phyloP scores from a whole-genome alignment of 306 rosid species.

The Sophora flavescens region DNA sequence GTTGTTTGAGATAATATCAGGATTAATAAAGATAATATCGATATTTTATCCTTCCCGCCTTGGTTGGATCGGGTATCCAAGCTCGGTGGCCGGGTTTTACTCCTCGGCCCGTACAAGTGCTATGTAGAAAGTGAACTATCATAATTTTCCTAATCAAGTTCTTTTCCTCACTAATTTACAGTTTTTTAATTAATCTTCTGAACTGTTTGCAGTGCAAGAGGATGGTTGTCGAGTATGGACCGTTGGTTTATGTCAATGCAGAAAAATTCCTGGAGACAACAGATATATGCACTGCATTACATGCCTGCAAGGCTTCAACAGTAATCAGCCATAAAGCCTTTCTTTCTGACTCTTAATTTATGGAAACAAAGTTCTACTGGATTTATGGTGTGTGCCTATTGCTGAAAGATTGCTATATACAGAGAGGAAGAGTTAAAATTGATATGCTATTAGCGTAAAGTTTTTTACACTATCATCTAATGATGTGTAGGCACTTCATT shows the following conservation, averaged over 20 bases:
- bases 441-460: constrained; percentile 8
- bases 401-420: constrained; percentile 3
- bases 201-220: constrained; percentile 81
- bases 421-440: constrained; percentile 3
- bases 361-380: not conserved
- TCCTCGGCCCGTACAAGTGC: too few relatives aligned
- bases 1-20: too few relatives aligned
- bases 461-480: constrained; percentile 6
- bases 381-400: constrained; percentile 25
- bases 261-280: constrained; percentile 75
- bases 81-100: too few relatives aligned
- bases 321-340: constrained; percentile 32
- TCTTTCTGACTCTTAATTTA: constrained; percentile 50
- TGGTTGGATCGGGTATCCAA: too few relatives aligned
- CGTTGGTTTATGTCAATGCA: constrained; percentile 65
- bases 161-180: not conserved
- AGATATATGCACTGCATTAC: constrained; percentile 74
- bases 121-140: not conserved
- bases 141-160: constrained; percentile 1
- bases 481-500: not conserved
- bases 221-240: constrained; percentile 78
- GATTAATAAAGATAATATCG: too few relatives aligned
- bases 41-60: too few relatives aligned
- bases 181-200: not conserved
- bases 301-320: constrained; percentile 62